Base-by-base conservation (phyloP, 2,329 filamentous ascomycete species). In the Claviceps citrina region DNA sequence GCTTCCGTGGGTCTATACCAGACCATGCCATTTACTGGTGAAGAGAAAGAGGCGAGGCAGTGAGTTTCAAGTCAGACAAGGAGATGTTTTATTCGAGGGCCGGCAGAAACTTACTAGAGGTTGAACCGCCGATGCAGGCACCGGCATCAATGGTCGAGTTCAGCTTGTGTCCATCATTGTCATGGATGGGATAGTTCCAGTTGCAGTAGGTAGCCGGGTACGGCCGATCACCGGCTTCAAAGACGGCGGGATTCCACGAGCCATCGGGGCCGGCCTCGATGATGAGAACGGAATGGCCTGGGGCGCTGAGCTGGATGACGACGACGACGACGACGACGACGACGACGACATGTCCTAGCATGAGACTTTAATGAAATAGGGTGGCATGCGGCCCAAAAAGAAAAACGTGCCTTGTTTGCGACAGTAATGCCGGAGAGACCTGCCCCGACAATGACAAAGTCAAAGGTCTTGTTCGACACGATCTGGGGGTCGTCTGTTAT, bases 371-470 rank as follows among this genome's bases (percentile, higher is more conserved):
- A n/a, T n/a, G n/a, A n/a, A n/a, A n/a, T n/a, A n/a, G n/a, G n/a
- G n/a, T n/a, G n/a, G n/a, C n/a, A n/a, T n/a, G n/a, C n/a, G n/a
- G n/a, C n/a, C n/a, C n/a, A n/a, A n/a, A n/a, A n/a, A n/a, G n/a
- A n/a, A n/a, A n/a, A 12, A 24, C 38, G n/a, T 32, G 41, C 45
- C 41, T 47, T 47, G 24, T 45, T 47, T 15, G 38, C 45, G 8
- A 45, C 43, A 1, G 41, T 43, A 1, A 65, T 53, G 10, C 63
- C 62, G 13, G 52, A 50, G 6, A 64, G 48, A 1, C 62, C 61
- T 7, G 57, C 62, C 8, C 61, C 62, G 6, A 64, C 46, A n/a
- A 64, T 48, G 5, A 62, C 47, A 1, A 61, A 59, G 39, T 59
- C 55, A 13, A 44, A 49, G 46, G 24, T 33, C 22, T 47, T 38